Conservation (phyloP, 768 basidiomycete species). For the Serendipita sp. region DNA sequence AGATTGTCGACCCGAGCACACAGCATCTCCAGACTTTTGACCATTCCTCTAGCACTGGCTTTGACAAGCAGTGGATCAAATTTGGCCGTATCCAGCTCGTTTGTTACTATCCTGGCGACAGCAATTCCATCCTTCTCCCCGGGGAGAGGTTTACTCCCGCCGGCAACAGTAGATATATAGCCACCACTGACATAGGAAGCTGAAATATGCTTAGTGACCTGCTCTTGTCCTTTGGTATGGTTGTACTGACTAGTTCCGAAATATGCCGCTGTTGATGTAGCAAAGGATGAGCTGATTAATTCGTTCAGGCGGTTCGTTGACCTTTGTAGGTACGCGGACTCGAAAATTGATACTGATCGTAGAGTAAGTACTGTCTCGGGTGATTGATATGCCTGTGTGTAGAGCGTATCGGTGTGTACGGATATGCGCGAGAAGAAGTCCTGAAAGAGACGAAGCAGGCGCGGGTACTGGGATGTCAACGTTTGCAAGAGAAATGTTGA, state of each 20-base stretch:
- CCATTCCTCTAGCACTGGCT: slow-evolving; percentile 60
- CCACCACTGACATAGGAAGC: background rate
- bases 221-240: background rate
- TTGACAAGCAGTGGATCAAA: slow-evolving; percentile 83
- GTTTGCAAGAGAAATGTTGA: slow-evolving; percentile 88
- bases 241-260: background rate
- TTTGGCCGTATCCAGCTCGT: slow-evolving; percentile 83
- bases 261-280: slow-evolving; percentile 15
- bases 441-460: slow-evolving; percentile 79
- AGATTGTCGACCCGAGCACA: slow-evolving; percentile 46
- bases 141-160: slow-evolving; percentile 44
- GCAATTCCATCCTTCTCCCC: slow-evolving; percentile 61
- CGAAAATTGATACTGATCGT: slow-evolving; percentile 68
- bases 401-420: slow-evolving; percentile 89
- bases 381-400: slow-evolving; percentile 71
- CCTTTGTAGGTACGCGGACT: slow-evolving; percentile 75
- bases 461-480: slow-evolving; percentile 72
- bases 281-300: slow-evolving; percentile 58
- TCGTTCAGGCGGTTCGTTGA: slow-evolving; percentile 77
- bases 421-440: slow-evolving; percentile 94
- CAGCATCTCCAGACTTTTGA: slow-evolving; percentile 53
- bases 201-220: no score
- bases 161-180: slow-evolving; percentile 13
- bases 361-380: slow-evolving; percentile 86
- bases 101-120: slow-evolving; percentile 61